Evolutionary conservation across 371 early-diverging fungal genomes (phyloP), one percentile per base, ranked within the genome.

Genomic region (Mucor circinelloides): DNA sequence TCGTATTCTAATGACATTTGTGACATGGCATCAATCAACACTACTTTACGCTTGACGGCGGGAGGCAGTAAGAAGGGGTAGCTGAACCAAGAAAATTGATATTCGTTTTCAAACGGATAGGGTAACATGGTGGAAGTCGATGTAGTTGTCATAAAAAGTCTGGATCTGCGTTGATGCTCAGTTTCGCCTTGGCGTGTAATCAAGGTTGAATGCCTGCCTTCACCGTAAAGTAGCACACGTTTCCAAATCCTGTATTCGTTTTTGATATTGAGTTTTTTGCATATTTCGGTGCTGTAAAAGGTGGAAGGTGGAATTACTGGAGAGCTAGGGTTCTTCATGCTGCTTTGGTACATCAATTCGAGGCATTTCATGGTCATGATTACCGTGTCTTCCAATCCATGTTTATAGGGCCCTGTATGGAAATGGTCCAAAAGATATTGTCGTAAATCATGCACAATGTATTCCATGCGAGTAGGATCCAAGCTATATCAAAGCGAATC

Each of bases 1-100:
- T 94, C 93, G 55, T 90, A 93, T 68, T 92, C 91, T 0, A 85
- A 78, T 0, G 89, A 88, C 95, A 94, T 94, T 70, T 92, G 91
- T 0, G 90, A 85, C 88, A 93, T 88, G 15, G 93, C 90, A 67
- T 94, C 93, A 64, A 94, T 87, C 54, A 91, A 88, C 38, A 93
- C 75, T 58, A 94, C 88, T 40, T 92, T 89, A 4, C 90, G 85
- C 64, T 94, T 94, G 36, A 91, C 78, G 0, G 88, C 79, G 12
- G 93, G 91, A 30, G 92, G 87, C 21, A 94, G 75, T 9, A 94
- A 70, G 64, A 93, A 92, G 2, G 92, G 89, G 69, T 91, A 91
- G 59, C 84, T 87, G 69, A 93, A 90, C 77, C 86, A 90, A 15
- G 90, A 89, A 64, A 93, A 93, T 34, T 85, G 80, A 36, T 77